phyloP scores from a whole-genome alignment of 2,329 filamentous ascomycete species.

The Neospermospora avenae region DNA sequence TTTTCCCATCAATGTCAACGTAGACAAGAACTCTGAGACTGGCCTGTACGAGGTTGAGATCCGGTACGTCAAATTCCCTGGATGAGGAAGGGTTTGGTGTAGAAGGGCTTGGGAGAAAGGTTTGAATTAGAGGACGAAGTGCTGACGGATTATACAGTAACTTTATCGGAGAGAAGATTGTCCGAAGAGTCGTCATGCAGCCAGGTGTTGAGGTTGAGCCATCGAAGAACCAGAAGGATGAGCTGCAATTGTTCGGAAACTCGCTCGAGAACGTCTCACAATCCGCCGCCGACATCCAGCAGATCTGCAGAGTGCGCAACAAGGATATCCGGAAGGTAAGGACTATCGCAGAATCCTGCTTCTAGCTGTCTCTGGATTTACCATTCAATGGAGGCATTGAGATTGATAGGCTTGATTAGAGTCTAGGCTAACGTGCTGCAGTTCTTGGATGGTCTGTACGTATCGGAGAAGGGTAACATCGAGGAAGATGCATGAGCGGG shows the following conservation, averaged over 20 bases:
- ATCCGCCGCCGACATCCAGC: conserved; percentile 98
- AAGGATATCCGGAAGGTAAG: conserved; percentile 99
- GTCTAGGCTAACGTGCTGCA: conserved; percentile 37
- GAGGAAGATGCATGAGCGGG: conserved; percentile 52
- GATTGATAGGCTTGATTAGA: background rate
- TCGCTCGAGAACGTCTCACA: conserved; percentile 96
- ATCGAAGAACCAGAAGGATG: conserved; percentile 94
- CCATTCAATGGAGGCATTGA: background rate
- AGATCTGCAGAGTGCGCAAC: conserved; percentile 99
- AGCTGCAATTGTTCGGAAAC: conserved; percentile 91
- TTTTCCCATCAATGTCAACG: conserved; percentile 99
- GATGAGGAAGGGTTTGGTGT: background rate
- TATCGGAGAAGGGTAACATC: conserved; percentile 98
- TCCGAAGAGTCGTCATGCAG: conserved; percentile 87
- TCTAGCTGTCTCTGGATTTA: background rate
- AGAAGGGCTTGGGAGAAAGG: background rate
- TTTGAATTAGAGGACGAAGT: conserved; percentile 20
- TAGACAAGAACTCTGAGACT: conserved; percentile 93
- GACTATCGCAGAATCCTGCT: background rate
- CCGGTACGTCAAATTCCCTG: conserved; percentile 59
- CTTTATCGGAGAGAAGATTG: conserved; percentile 99
- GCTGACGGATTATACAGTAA: conserved; percentile 57
- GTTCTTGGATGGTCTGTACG: conserved; percentile 99
- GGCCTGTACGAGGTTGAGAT: conserved; percentile 92
- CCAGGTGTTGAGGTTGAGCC: conserved; percentile 85